These are phyloP conservation scores for Saccharomycopsis hybrid DNA, from an alignment of 1,139 yeast species.

Conservation along the genomic window DNA sequence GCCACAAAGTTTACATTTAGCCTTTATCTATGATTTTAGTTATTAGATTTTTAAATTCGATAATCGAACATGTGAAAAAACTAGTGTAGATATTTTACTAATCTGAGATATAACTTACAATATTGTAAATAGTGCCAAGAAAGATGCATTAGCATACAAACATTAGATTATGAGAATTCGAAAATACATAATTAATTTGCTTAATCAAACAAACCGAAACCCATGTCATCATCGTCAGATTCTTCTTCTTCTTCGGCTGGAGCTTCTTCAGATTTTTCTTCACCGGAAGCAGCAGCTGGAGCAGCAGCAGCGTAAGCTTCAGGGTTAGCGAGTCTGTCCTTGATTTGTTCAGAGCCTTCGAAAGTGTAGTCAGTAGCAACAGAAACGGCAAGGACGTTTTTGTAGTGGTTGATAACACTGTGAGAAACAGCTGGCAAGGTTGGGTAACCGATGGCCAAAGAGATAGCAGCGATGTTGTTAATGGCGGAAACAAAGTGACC, in stretches of 20 bases:
- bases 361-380: slow-evolving; percentile 98
- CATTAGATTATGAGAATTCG: no score
- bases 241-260: slow-evolving; percentile 74
- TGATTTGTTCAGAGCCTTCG: slow-evolving; percentile 98
- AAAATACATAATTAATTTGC: no score
- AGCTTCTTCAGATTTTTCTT: no score
- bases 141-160: no score
- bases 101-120: no score
- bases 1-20: slow-evolving; percentile 32
- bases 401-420: slow-evolving; percentile 98
- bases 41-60: no score
- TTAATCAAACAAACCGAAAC: slow-evolving; percentile 98
- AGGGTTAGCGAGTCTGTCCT: slow-evolving; percentile 99
- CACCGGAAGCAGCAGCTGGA: slow-evolving; percentile 64
- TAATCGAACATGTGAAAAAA: no score
- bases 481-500: slow-evolving; percentile 90
- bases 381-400: slow-evolving; percentile 96
- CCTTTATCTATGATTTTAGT: not conserved
- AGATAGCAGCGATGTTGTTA: slow-evolving; percentile 89
- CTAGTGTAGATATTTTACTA: no score
- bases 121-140: no score
- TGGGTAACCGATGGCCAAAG: slow-evolving; percentile 98
- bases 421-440: slow-evolving; percentile 99
- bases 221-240: slow-evolving; percentile 83
- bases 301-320: slow-evolving; percentile 99